Evolutionary conservation across 441 rosid species (phyloP), one percentile per base, ranked within the genome.

Genomic region (Breynia disticha): DNA sequence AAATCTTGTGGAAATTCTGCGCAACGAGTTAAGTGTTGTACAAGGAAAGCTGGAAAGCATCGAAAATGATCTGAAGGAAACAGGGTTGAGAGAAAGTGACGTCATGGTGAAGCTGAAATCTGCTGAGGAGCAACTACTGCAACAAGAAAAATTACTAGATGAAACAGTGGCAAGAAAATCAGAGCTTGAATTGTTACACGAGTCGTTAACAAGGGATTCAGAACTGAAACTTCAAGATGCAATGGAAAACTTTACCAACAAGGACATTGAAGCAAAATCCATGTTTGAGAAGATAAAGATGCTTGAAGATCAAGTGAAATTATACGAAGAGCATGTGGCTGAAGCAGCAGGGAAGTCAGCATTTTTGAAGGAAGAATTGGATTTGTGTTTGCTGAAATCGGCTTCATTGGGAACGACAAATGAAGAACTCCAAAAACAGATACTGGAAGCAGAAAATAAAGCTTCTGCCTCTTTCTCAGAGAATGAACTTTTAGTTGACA

Each of bases 141-240:
- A 72, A 46, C 89, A 85, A 53, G 76, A 65, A 62, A 76, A 60
- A 62, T 67, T 68, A 61, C 47, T 86, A 32, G 90, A 84, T 65
- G 69, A 86, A 65, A 78, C 80, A 46, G 52, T 69, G 50, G 66
- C 73, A 7, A 79, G 73, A 72, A 70, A 62, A 61, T 70, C 66
- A 15, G 95, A 82, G 71, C 81, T 91, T 53, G 87, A 79, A 67
- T 67, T 79, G n/a, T 74, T 60, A 46, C 84, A 86, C 54, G 75
- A 66, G 59, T 74, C 87, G 32, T 56, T 76, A 48, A 64, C 73
- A 32, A 78, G 68, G 69, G 94, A 91, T 58, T 77, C 87, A 10
- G 95, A 81, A 56, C 57, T 67, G 53, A 77, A 73, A 52, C 50
- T 86, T 55, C 81, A 79, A 56, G 91, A 86, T 64, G 80, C 89